Evolutionary conservation across 768 basidiomycete genomes (phyloP).

Genomic region (Lactarius evosmus): DNA sequence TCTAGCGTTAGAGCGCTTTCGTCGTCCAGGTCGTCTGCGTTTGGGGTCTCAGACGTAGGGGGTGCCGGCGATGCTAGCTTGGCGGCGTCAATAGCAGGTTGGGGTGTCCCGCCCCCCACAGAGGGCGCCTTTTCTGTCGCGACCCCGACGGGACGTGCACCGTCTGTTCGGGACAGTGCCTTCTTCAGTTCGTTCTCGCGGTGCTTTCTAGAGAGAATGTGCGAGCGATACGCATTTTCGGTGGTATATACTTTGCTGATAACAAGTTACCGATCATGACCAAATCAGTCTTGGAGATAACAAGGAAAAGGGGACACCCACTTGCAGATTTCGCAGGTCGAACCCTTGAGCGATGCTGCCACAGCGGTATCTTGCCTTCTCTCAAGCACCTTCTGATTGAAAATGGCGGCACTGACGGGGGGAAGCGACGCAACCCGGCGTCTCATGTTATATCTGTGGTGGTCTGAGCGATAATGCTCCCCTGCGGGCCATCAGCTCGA

Average conservation of each 20-base stretch:
- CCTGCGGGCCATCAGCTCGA: slow-evolving; percentile 43
- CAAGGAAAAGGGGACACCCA: slow-evolving; percentile 23
- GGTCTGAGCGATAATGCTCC: slow-evolving; percentile 87
- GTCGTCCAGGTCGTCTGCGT: slow-evolving; percentile 29
- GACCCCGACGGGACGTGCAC: slow-evolving; percentile 14
- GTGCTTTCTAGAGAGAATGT: slow-evolving; percentile 87
- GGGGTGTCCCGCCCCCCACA: slow-evolving; percentile 10
- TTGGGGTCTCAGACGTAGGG: slow-evolving; percentile 32
- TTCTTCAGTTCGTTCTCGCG: slow-evolving; percentile 70
- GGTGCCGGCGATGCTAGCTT: not conserved
- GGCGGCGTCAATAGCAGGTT: not conserved
- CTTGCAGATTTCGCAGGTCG: slow-evolving; percentile 75
- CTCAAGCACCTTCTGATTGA: slow-evolving; percentile 87
- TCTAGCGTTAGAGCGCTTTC: slow-evolving; percentile 50
- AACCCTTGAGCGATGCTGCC: slow-evolving; percentile 54
- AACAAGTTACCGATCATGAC: not conserved
- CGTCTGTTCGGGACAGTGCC: slow-evolving; percentile 34
- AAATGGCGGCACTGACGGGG: slow-evolving; percentile 71
- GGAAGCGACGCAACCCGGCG: slow-evolving; percentile 87
- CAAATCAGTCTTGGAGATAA: not conserved
- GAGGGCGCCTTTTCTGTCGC: slow-evolving; percentile 7
- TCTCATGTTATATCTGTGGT: slow-evolving; percentile 98
- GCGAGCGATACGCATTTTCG: slow-evolving; percentile 85
- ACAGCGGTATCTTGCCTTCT: slow-evolving; percentile 72
- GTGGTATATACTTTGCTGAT: slow-evolving; percentile 84